Evolutionary conservation across 345 rosid species (phyloP), one percentile per base, ranked within the genome.

Genomic region (Mercurialis annua): DNA sequence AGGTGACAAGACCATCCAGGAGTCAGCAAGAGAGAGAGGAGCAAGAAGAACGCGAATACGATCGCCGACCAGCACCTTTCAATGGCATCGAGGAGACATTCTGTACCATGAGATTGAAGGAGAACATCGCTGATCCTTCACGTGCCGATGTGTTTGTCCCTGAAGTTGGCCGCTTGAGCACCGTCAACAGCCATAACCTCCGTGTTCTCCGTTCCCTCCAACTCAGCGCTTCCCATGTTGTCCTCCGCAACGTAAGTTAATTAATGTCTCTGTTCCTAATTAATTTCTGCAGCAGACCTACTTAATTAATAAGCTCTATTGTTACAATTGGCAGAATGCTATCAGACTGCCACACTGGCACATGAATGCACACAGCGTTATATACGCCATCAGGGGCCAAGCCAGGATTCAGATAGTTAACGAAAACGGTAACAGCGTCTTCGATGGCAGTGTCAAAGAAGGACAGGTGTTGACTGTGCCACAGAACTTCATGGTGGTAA

Each of bases 11-110:
- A 57, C 73, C 73, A 61, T 62, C 67, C 51, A 53, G 57, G 33
- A 53, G 31, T 26, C 33, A 56, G 58, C 63, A 75, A 34, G 77
- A 77, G 52, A 65, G 69, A 20, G 74, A 66, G 44, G 17, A 33
- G 40, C 23, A 57, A 57, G 62, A 72, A 33, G 77, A 77, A 48
- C 64, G 71, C 16, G 74, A 68, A 40, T 12, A 42, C 34, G 40
- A 57, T 18, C n/a, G 27, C 27, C 62, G 73, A 9, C 59, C 54
- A 43, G 47, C 40, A n/a, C 65, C 48, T 21, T 60, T 4, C n/a
- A 90, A 90, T 55, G 98, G 93, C 51, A 21, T 85, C 30, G 96
- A 88, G 66, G 96, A 92, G 83, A 90, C 93, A 23, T 27, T 85
- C 59, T 90, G 94, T 86, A 67, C 78, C 72, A 73, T 87, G 86